These are phyloP conservation scores for Puccinellia tenuiflora DNA, from an alignment of 176 grass and related monocot species.

Conservation along the genomic window DNA sequence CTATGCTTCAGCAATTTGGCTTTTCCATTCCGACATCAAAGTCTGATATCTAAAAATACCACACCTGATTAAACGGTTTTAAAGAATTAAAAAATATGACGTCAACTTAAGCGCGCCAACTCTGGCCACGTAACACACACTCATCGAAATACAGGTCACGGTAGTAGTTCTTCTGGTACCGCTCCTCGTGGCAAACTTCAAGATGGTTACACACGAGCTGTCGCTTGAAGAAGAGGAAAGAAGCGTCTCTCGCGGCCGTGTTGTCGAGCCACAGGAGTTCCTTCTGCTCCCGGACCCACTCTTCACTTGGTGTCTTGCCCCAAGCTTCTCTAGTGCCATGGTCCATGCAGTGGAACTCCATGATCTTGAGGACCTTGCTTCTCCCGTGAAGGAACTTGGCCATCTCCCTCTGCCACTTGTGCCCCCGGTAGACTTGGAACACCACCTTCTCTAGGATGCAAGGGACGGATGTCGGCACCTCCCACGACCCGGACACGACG, in stretches of 20 bases:
- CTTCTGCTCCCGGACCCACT: neutral
- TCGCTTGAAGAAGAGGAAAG: constrained; percentile 8
- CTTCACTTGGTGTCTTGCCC: neutral
- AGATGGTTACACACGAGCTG: neutral
- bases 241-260: neutral
- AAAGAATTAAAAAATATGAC: neutral
- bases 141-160: neutral
- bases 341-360: constrained; percentile 15
- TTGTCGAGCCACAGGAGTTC: neutral
- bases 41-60: no score
- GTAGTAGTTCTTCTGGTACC: constrained; percentile 13
- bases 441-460: constrained; percentile 8
- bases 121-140: neutral
- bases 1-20: no score
- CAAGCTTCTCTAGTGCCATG: neutral
- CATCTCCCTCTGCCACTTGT: constrained; percentile 22
- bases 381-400: constrained; percentile 24
- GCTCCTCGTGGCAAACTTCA: neutral
- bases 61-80: no score
- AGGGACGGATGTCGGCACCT: neutral
- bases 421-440: constrained; percentile 1
- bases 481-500: neutral
- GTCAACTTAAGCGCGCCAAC: neutral
- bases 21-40: no score
- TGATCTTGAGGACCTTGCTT: neutral